These are phyloP conservation scores for Russula virescens DNA, from an alignment of 768 basidiomycete genomes.

Conservation along the genomic window DNA sequence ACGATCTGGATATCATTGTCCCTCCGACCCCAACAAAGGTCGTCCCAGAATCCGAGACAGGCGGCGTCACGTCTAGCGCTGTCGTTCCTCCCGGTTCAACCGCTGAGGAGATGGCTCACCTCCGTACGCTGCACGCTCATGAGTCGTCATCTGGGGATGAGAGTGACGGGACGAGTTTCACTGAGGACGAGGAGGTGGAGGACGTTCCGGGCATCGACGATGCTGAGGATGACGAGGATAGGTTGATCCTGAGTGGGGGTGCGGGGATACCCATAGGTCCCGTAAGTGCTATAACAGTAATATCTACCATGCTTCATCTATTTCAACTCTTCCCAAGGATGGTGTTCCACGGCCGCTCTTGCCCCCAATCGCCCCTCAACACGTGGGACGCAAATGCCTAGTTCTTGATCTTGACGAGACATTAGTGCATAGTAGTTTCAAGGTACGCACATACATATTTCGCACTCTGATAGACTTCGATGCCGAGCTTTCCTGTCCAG, in stretches of 20 bases:
- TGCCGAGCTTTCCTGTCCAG: slow-evolving; percentile 38
- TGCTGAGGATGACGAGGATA: slow-evolving; percentile 85
- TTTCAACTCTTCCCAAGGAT: slow-evolving; percentile 46
- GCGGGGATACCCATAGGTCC: slow-evolving; percentile 93
- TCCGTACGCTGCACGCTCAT: slow-evolving; percentile 32
- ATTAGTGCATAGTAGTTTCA: slow-evolving; percentile 95
- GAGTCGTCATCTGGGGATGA: slow-evolving; percentile 44
- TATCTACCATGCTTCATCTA: background rate
- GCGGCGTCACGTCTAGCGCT: slow-evolving; percentile 84
- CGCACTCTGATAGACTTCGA: background rate
- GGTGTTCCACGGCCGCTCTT: slow-evolving; percentile 83
- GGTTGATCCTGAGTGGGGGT: slow-evolving; percentile 84
- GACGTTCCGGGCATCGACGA: slow-evolving; percentile 47
- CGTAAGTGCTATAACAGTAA: slow-evolving; percentile 44
- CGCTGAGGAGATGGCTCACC: slow-evolving; percentile 36
- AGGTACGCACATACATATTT: slow-evolving; percentile 54
- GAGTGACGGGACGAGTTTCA: slow-evolving; percentile 59
- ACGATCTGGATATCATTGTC: slow-evolving; percentile 33
- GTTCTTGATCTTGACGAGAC: slow-evolving; percentile 98
- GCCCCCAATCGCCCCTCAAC: slow-evolving; percentile 73
- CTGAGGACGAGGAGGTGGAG: slow-evolving; percentile 62
- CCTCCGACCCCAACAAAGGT: slow-evolving; percentile 49
- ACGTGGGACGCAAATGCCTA: slow-evolving; percentile 88
- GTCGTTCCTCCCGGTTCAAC: slow-evolving; percentile 88
- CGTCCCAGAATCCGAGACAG: slow-evolving; percentile 68